phyloP scores from a whole-genome alignment of 352 stramenopile genomes.

The Globisporangium emineosum region DNA sequence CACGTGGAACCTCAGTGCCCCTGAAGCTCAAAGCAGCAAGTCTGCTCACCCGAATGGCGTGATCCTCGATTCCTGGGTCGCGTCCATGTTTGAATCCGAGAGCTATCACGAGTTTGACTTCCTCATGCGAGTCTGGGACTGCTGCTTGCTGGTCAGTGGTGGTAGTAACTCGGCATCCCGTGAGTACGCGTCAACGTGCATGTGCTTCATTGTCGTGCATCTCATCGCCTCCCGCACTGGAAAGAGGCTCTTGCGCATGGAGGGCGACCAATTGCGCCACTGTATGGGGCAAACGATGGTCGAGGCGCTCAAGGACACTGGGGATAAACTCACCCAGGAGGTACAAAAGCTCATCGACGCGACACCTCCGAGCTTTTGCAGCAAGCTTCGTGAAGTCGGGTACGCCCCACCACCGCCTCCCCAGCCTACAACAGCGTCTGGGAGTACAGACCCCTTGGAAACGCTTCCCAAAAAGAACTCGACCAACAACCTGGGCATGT shows the following conservation, averaged over 20 bases:
- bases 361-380: constrained; percentile 56
- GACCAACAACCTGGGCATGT: constrained; percentile 32
- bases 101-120: constrained; percentile 44
- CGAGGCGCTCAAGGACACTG: constrained; percentile 40
- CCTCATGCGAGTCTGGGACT: constrained; percentile 71
- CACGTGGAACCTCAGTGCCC: constrained; percentile 41
- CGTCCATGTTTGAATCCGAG: constrained; percentile 71
- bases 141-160: constrained; percentile 43
- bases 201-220: constrained; percentile 54
- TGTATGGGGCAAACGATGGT: constrained; percentile 64
- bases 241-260: constrained; percentile 69
- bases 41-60: constrained; percentile 10
- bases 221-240: constrained; percentile 35
- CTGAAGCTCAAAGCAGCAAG: constrained; percentile 17
- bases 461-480: constrained; percentile 11
- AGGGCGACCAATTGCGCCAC: constrained; percentile 62
- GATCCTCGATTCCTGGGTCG: constrained; percentile 69
- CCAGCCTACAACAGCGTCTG: background rate
- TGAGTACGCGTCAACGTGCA: constrained; percentile 23
- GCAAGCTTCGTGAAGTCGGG: constrained; percentile 49
- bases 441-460: background rate
- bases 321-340: constrained; percentile 30
- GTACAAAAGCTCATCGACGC: constrained; percentile 55
- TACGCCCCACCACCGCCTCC: constrained; percentile 8
- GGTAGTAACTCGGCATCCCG: constrained; percentile 12